These are phyloP conservation scores for Xanthoceras sorbifolium DNA, from an alignment of 345 rosid species.

Conservation along the genomic window DNA sequence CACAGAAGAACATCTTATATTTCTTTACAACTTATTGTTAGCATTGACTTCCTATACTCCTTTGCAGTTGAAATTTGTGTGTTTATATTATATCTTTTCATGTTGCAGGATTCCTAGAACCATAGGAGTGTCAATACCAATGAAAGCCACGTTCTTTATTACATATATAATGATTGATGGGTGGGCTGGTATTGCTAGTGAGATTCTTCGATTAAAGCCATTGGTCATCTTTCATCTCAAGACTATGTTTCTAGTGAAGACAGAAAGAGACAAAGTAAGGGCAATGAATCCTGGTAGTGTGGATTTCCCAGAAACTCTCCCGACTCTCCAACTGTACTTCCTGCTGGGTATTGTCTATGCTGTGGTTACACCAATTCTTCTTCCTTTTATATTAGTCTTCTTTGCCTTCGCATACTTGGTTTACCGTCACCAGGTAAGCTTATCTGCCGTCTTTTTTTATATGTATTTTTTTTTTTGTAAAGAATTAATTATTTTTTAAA, in stretches of 20 bases:
- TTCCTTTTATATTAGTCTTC: constrained; percentile 87
- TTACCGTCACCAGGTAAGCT: constrained; percentile 93
- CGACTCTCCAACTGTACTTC: constrained; percentile 88
- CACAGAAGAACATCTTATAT: background rate
- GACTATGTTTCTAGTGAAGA: constrained; percentile 90
- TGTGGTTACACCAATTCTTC: constrained; percentile 90
- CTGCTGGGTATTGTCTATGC: constrained; percentile 95
- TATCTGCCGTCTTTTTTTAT: constrained; percentile 2
- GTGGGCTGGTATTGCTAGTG: constrained; percentile 97
- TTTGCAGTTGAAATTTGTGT: background rate
- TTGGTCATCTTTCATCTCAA: constrained; percentile 86
- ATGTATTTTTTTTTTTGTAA: too few relatives aligned
- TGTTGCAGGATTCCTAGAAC: constrained; percentile 87
- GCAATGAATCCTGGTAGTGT: constrained; percentile 92
- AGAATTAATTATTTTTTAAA: background rate
- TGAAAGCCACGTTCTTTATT: constrained; percentile 97
- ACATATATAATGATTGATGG: constrained; percentile 97
- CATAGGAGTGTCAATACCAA: constrained; percentile 94
- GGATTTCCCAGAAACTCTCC: constrained; percentile 83
- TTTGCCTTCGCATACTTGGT: constrained; percentile 92
- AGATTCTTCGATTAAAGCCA: constrained; percentile 86
- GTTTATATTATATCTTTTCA: background rate
- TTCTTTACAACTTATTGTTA: background rate
- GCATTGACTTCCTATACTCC: background rate
- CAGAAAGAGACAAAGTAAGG: constrained; percentile 72